These are phyloP conservation scores for Phlebopus sp. DNA, from an alignment of 1,284 basidiomycete species.

Conservation along the genomic window DNA sequence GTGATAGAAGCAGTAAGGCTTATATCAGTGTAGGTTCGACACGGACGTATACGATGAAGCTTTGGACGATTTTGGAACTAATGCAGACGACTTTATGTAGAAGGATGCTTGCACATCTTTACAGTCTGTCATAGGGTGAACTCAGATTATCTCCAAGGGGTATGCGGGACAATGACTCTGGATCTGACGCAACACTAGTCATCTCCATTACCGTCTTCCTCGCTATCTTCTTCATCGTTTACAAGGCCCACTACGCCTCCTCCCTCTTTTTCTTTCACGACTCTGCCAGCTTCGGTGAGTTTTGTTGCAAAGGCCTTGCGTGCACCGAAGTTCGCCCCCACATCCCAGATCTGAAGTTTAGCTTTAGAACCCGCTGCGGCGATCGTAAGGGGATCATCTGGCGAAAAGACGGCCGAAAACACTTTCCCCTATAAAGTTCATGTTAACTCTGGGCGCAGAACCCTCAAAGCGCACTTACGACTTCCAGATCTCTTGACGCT, in stretches of 20 bases:
- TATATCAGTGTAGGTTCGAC: constrained; percentile 55
- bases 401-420: constrained; percentile 88
- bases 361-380: constrained; percentile 94
- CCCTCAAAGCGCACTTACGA: constrained; percentile 54
- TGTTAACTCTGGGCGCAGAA: not conserved
- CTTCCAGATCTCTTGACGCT: constrained; percentile 87
- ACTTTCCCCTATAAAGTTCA: constrained; percentile 77
- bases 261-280: constrained; percentile 61
- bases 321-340: constrained; percentile 74
- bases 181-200: constrained; percentile 4
- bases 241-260: constrained; percentile 71
- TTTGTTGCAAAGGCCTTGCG: constrained; percentile 78
- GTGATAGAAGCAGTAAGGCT: constrained; percentile 8
- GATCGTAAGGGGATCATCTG: constrained; percentile 91
- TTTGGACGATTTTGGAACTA: constrained; percentile 76
- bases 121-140: constrained; percentile 12
- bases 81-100: constrained; percentile 76
- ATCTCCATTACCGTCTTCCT: constrained; percentile 45
- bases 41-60: constrained; percentile 81
- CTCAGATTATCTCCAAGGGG: constrained; percentile 2
- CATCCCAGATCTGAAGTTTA: constrained; percentile 93
- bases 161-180: not conserved
- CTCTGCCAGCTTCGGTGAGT: constrained; percentile 65
- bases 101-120: constrained; percentile 15
- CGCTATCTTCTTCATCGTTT: constrained; percentile 68